Base-by-base conservation (phyloP, 139 green algal species). In the Yamagishiella unicocca region DNA sequence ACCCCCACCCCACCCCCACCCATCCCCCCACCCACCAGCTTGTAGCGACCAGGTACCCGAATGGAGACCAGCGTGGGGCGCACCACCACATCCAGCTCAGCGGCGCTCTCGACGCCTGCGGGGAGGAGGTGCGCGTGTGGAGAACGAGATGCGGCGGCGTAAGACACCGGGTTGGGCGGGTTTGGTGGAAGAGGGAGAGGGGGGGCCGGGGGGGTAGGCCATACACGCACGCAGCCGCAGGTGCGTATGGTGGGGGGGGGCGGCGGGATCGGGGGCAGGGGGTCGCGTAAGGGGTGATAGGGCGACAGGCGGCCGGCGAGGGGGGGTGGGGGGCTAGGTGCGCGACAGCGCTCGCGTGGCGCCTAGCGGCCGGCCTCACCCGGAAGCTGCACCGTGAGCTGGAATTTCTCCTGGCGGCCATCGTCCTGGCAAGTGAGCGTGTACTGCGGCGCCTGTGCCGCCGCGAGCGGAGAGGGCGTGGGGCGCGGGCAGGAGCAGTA, bases 351-450 rank as follows among this genome's bases (percentile, higher is more conserved):
- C 50, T 58, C 58, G 6, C 58, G 17, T 58, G 50, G 50, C 50
- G 50, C 50, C 50, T 58, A 58, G 14, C 50, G 50, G 64, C 64
- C 9, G 9, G 27, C 42, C 42, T 0, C 14, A 85, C 79, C 79
- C 22, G 79, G 79, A 0, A 85, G 62, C n/a, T 85, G 61, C 61
- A 85, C 79, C 2, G 29, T 62, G n/a, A 85, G 79, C 61, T 66
- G 79, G 35, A 74, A 29, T 17, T 75, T 75, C n/a, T 85, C 79
- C 6, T 85, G 42, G n/a, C 40, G 40, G 17, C 79, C 79, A 62
- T 85, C 79, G 17, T 85, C 79, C 19, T 73, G 79, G 42, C 33
- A 46, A 5, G 79, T 73, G 27, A 85, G 79, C 29, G 79, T 64
- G 42, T 85, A 85, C 19, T 76, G 61, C 27, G 79, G 79, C 14